A percentile compares a stretch with the other conserved stretches of the same genome.
Evolutionary conservation across 768 basidiomycete species (phyloP).

Genomic region (Termitomyces sp.): DNA sequence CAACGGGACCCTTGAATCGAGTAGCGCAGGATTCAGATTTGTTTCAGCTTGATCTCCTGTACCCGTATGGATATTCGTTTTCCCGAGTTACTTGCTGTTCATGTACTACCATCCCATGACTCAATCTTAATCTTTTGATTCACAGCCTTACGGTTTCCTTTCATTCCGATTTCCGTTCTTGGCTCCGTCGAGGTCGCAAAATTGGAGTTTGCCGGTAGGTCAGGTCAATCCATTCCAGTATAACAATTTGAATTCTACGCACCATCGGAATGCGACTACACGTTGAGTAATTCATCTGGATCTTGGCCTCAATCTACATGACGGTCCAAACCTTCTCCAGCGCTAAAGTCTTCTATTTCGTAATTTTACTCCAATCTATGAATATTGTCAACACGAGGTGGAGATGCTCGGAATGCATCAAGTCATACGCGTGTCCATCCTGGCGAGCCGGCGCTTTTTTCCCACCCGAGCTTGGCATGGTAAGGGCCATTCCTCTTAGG

Average conservation of each 20-base stretch:
- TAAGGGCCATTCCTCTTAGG: neutral
- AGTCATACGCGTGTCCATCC: neutral
- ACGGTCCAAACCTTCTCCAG: too few relatives aligned
- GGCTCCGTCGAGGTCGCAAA: neutral
- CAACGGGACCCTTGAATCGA: conserved; percentile 19
- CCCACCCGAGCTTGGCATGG: neutral
- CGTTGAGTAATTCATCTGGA: too few relatives aligned
- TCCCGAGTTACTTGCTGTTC: neutral
- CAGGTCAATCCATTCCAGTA: neutral
- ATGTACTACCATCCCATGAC: neutral
- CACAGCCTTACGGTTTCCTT: neutral
- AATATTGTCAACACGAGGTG: neutral
- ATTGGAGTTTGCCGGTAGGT: neutral
- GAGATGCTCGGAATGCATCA: neutral
- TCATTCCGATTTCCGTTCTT: neutral
- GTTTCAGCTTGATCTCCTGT: neutral
- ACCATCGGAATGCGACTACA: too few relatives aligned
- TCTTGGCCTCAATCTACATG: too few relatives aligned
- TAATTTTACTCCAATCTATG: neutral
- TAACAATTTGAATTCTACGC: too few relatives aligned
- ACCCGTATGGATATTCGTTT: neutral
- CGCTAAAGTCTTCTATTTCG: neutral
- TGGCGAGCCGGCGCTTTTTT: neutral
- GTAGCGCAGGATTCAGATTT: conserved; percentile 24
- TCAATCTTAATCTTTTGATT: neutral